These are phyloP conservation scores for Zygosaccharomyces bisporus DNA, from an alignment of 805 yeast genomes.

Conservation along the genomic window DNA sequence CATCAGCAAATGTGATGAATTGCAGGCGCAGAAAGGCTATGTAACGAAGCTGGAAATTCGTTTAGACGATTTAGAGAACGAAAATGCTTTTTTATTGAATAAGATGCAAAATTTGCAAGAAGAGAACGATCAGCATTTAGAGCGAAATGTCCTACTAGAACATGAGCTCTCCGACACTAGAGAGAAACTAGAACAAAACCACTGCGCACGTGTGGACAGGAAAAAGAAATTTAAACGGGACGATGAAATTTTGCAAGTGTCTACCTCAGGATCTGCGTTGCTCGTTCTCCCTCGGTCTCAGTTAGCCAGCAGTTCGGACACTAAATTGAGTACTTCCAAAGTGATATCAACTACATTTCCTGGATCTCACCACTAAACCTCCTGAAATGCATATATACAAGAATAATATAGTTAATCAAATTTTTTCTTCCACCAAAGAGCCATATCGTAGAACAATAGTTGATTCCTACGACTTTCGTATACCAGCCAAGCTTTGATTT, in stretches of 20 bases:
- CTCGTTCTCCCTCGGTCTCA: slow-evolving; percentile 9
- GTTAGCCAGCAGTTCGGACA: slow-evolving; percentile 6
- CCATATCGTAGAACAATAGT: slow-evolving; percentile 28
- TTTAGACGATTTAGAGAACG: slow-evolving; percentile 22
- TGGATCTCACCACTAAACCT: not conserved
- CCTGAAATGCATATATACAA: slow-evolving; percentile 10
- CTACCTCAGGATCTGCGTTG: slow-evolving; percentile 12
- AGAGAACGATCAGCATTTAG: slow-evolving; percentile 20
- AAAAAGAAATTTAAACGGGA: slow-evolving; percentile 6
- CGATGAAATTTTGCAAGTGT: slow-evolving; percentile 10
- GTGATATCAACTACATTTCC: slow-evolving; percentile 11
- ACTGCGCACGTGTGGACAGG: slow-evolving; percentile 1
- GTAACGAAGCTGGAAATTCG: slow-evolving; percentile 18
- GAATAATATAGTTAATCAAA: slow-evolving; percentile 6
- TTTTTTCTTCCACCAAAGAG: slow-evolving; percentile 29
- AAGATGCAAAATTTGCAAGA: slow-evolving; percentile 8
- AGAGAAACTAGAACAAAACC: slow-evolving; percentile 1
- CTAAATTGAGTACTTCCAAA: slow-evolving; percentile 7
- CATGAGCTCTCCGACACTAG: slow-evolving; percentile 20
- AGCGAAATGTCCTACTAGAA: slow-evolving; percentile 21
- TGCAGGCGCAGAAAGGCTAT: slow-evolving; percentile 5
- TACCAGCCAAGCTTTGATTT: slow-evolving; percentile 26
- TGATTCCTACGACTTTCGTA: slow-evolving; percentile 31
- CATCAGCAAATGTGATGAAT: slow-evolving; percentile 2
- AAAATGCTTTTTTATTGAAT: slow-evolving; percentile 13